Conservation (phyloP, 768 basidiomycete genomes). For the Mycena epipterygia region DNA sequence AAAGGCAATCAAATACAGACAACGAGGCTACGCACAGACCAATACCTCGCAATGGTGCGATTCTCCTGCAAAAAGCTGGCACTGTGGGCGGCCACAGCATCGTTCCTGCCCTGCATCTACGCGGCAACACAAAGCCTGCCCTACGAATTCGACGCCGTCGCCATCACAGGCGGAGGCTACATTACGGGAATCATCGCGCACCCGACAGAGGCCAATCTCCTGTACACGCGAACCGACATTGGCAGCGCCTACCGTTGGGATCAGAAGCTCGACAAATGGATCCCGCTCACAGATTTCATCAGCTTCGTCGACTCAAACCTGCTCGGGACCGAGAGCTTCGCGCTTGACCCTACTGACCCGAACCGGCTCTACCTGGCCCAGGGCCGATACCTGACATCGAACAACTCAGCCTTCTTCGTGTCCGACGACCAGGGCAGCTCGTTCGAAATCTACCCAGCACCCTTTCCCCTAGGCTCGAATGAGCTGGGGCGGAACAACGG, state of each 20-base stretch:
- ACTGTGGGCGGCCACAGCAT: slow-evolving; percentile 11
- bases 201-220: slow-evolving; percentile 13
- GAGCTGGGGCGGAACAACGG: slow-evolving; percentile 17
- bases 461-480: slow-evolving; percentile 14
- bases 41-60: slow-evolving; percentile 14
- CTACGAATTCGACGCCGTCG: slow-evolving; percentile 15
- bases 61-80: slow-evolving; percentile 14
- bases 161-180: slow-evolving; percentile 17
- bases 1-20: slow-evolving; percentile 14
- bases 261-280: slow-evolving; percentile 15
- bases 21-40: slow-evolving; percentile 12
- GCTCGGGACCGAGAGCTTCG: slow-evolving; percentile 13
- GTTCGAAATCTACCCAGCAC: slow-evolving; percentile 12
- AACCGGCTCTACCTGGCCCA: slow-evolving; percentile 15
- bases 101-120: slow-evolving; percentile 11
- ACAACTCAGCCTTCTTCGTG: slow-evolving; percentile 14
- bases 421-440: slow-evolving; percentile 16
- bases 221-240: slow-evolving; percentile 18
- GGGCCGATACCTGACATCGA: slow-evolving; percentile 14
- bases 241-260: slow-evolving; percentile 14
- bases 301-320: slow-evolving; percentile 16
- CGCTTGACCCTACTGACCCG: slow-evolving; percentile 16
- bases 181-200: slow-evolving; percentile 15
- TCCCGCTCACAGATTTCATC: slow-evolving; percentile 18
- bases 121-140: slow-evolving; percentile 16